Base-by-base conservation (phyloP, 768 basidiomycete species). In the Xerocomellus dryophilus region DNA sequence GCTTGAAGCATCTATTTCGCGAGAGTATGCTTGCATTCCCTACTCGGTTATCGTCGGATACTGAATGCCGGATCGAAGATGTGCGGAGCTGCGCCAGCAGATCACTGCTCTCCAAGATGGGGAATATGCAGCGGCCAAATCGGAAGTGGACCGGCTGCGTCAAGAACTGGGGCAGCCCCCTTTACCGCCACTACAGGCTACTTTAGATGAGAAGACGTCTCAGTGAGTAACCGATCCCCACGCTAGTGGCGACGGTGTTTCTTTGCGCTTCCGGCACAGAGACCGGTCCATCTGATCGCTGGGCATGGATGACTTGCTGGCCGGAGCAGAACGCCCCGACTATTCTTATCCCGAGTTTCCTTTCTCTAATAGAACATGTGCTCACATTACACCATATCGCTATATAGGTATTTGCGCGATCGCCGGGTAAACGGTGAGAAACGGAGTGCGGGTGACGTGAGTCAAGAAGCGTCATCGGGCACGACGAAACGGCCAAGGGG, bases 131-230 rank as follows among this genome's bases (percentile, higher is more conserved):
- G 67, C 72, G 8, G 85, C 90, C 5, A 92, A 92, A 67, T 70
- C 70, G 27, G 89, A 92, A 57, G 90, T 93, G 43, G 90, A 93
- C 64, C 73, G 79, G 48, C 74, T 93, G 42, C 81, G 90, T 38
- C 75, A 76, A 47, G 90, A 93, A 65, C 81, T 93, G 7, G 90
- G 89, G 1, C 85, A 92, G 60, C 73, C 81, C 1, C 83, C 90
- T 2, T 69, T 91, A 12, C 89, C 88, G 3, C 84, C 78, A 61
- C 61, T 93, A 42, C 88, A 92, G 61, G 73, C 74, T 31, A 88
- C 83, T 29, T 70, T 93, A 35, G 90, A 93, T 43, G 90, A 91
- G 62, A 88, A 78, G 66, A 71, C 74, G 27, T 70, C 75, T 14
- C 74, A 76, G 79, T 82, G 58, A 79, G 74, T 79, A 14, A 50